These are phyloP conservation scores for Ophiocordyceps robertsii DNA, from an alignment of 2,329 filamentous ascomycete species.

Conservation along the genomic window DNA sequence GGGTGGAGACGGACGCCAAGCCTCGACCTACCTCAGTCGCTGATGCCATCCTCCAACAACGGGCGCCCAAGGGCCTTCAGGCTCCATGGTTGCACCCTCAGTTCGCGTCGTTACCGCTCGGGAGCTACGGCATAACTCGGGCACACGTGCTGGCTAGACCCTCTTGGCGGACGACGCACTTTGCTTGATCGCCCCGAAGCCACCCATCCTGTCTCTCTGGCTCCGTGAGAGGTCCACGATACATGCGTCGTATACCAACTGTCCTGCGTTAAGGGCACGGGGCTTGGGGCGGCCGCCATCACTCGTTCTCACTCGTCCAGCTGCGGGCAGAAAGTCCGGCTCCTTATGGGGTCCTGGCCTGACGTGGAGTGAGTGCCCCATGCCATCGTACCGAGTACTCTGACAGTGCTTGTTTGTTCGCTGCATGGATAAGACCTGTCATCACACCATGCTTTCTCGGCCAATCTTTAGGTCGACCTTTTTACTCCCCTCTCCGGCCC, in stretches of 20 bases:
- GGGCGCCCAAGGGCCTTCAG: neutral
- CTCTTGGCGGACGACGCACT: constrained; percentile 1
- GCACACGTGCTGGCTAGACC: neutral
- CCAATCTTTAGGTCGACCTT: too few relatives aligned
- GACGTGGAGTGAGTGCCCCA: too few relatives aligned
- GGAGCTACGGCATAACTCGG: constrained; percentile 7
- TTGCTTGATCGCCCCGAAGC: constrained; percentile 2
- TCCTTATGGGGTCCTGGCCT: too few relatives aligned
- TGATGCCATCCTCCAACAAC: constrained; percentile 1
- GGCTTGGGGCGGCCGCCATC: neutral
- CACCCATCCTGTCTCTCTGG: constrained; percentile 1
- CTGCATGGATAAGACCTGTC: too few relatives aligned
- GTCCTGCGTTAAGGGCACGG: neutral
- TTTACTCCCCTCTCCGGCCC: too few relatives aligned
- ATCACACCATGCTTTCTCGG: too few relatives aligned
- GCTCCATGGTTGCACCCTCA: constrained; percentile 5
- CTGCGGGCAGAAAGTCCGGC: too few relatives aligned
- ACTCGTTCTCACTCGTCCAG: neutral
- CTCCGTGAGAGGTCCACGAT: neutral
- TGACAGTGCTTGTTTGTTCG: too few relatives aligned
- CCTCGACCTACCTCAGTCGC: constrained; percentile 3
- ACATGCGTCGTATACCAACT: too few relatives aligned
- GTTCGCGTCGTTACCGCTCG: constrained; percentile 4
- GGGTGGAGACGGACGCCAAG: constrained; percentile 4
- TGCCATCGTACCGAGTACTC: too few relatives aligned